Evolutionary conservation across 495 filamentous ascomycete genomes (phyloP).

Genomic region (Trichoderma reesei): DNA sequence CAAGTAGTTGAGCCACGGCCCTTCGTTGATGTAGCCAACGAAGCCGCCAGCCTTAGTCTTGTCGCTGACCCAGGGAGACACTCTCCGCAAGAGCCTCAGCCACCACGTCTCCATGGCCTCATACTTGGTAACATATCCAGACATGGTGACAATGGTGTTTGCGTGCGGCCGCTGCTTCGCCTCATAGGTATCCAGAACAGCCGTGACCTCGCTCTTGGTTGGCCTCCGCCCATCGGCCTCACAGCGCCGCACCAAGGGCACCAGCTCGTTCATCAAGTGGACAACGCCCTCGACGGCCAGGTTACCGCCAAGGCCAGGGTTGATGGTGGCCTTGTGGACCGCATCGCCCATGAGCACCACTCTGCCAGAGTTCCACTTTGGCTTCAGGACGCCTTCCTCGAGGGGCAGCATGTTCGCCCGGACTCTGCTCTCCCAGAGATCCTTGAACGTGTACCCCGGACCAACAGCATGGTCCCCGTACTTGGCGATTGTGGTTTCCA

Average conservation of each 20-base stretch:
- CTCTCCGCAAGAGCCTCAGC: conserved; percentile 9
- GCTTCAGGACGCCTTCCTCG: conserved; percentile 19
- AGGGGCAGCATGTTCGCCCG: conserved; percentile 18
- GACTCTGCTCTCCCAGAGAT: conserved; percentile 16
- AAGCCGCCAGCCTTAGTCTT: conserved; percentile 5
- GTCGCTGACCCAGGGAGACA: conserved; percentile 12
- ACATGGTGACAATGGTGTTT: conserved; percentile 11
- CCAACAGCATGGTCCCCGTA: conserved; percentile 14
- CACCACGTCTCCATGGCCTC: conserved; percentile 21
- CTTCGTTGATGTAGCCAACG: conserved; percentile 9
- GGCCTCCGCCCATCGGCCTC: conserved; percentile 10
- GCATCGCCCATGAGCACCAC: conserved; percentile 20
- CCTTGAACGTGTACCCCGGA: conserved; percentile 18
- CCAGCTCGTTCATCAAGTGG: conserved; percentile 17
- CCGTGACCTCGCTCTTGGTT: conserved; percentile 12
- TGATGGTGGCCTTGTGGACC: conserved; percentile 18
- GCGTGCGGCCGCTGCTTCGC: conserved; percentile 17
- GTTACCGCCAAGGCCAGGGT: conserved; percentile 19
- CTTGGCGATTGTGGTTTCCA: conserved; percentile 15
- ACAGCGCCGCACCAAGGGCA: conserved; percentile 11
- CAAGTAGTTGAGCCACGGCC: conserved; percentile 7
- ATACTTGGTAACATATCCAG: conserved; percentile 15
- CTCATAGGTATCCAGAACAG: conserved; percentile 16
- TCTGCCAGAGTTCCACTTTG: conserved; percentile 19
- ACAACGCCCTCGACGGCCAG: conserved; percentile 18